phyloP scores from a whole-genome alignment of 257 asterid species.

The Gardenia jasminoides region DNA sequence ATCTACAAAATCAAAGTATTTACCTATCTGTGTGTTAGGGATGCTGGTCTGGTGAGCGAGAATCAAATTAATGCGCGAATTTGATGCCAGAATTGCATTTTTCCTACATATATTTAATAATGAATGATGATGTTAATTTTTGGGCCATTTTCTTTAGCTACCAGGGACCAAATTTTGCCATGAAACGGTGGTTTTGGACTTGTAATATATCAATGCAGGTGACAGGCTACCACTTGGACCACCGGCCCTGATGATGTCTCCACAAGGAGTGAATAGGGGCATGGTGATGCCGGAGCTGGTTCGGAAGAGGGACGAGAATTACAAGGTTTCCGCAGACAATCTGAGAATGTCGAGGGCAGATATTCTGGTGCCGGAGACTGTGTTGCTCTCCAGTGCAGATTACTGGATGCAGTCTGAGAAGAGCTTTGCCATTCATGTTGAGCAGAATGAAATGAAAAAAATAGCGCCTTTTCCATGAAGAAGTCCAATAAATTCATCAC shows the following conservation, averaged over 20 bases:
- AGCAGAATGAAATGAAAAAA: slow-evolving; percentile 39
- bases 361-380: no score
- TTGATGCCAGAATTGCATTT: no score
- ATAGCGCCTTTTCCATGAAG: slow-evolving; percentile 42
- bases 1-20: no score
- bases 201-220: slow-evolving; percentile 29
- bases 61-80: no score
- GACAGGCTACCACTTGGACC: slow-evolving; percentile 64
- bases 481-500: no score
- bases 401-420: slow-evolving; percentile 68
- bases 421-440: slow-evolving; percentile 51
- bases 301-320: slow-evolving; percentile 50
- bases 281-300: slow-evolving; percentile 48
- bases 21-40: no score
- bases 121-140: no score
- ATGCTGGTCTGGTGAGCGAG: no score
- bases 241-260: slow-evolving; percentile 79
- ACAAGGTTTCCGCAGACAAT: slow-evolving; percentile 36
- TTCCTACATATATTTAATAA: no score
- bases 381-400: slow-evolving; percentile 39
- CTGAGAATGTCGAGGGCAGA: slow-evolving; percentile 37
- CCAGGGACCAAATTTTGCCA: no score
- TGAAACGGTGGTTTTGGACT: no score
- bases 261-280: slow-evolving; percentile 63
- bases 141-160: no score